phyloP scores from a whole-genome alignment of 768 basidiomycete species.

The Leccinum longicurvipes region DNA sequence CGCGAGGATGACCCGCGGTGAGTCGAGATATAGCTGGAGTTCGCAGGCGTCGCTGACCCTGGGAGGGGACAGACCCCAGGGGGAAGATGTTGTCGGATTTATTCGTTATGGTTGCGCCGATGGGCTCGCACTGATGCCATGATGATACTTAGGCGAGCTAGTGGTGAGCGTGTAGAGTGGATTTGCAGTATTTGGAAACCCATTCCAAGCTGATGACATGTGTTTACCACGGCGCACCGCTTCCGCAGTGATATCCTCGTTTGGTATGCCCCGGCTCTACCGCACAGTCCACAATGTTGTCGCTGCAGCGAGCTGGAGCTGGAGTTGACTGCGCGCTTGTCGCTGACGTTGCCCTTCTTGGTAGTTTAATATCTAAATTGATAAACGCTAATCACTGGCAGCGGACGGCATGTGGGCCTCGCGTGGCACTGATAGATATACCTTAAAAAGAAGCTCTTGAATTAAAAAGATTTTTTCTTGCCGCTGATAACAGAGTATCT shows the following conservation, averaged over 20 bases:
- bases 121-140: conserved; percentile 52
- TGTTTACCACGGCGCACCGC: conserved; percentile 25
- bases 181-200: conserved; percentile 28
- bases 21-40: conserved; percentile 25
- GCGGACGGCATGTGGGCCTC: background rate
- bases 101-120: conserved; percentile 54
- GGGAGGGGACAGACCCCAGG: conserved; percentile 33
- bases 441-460: conserved; percentile 18
- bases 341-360: background rate
- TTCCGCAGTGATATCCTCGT: conserved; percentile 16
- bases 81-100: conserved; percentile 53
- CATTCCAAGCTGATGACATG: conserved; percentile 5
- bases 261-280: conserved; percentile 7
- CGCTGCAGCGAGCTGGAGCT: background rate
- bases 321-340: background rate
- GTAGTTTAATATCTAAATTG: conserved; percentile 6
- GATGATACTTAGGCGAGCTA: conserved; percentile 20
- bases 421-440: conserved; percentile 9
- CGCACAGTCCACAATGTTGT: background rate
- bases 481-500: background rate
- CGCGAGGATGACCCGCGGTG: conserved; percentile 44
- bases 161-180: conserved; percentile 13
- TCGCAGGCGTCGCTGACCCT: conserved; percentile 20
- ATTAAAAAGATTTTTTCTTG: conserved; percentile 18
- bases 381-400: conserved; percentile 17